Evolutionary conservation across 768 basidiomycete species (phyloP), one percentile per base, ranked within the genome.

Genomic region (Hygrocybe coccinea): DNA sequence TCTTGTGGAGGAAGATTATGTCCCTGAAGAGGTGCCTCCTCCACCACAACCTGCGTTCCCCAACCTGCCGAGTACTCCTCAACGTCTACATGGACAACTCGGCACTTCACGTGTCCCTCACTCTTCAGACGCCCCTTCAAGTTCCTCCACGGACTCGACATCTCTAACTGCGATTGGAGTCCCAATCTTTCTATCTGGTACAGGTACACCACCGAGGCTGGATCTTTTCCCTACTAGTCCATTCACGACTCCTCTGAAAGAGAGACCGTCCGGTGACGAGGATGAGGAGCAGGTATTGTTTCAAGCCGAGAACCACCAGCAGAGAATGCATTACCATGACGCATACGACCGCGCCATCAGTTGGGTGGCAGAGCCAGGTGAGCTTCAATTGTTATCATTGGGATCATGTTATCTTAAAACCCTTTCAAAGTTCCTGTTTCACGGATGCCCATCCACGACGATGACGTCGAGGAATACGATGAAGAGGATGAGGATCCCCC

Each of bases 301-400:
- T 64, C 77, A 79, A 45, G 79, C 81, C 41, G 84, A 84, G 61
- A 79, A 76, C 12, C 71, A 75, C 57, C 72, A 76, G 57, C 66
- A 72, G 35, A 77, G 78, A 37, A 78, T 78, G 12, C 76, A 78
- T n/a, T 80, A 78, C 52, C 64, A 68, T 35, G 76, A 79, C 49
- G 74, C 71, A 48, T 75, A 69, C 29, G 80, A 83, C 29, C 76
- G 85, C 59, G 79, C 84, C 61, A 82, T 84, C 44, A 91, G 89
- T 63, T 91, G 89, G 89, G 74, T 88, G 36, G 87, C 86, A 39
- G 81, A 84, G 46, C 85, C 79, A 65, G 83, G 89, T 88, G 62
- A 61, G 81, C 73, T 39, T 41, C 39, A 38, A 10, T 52, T 50
- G n/a, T 57, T 44, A 34, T 21, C 58, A n/a, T 44, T 19, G 1